phyloP scores from a whole-genome alignment of 225 moss, liverwort and hornwort genomes.

The Polytrichum commune region DNA sequence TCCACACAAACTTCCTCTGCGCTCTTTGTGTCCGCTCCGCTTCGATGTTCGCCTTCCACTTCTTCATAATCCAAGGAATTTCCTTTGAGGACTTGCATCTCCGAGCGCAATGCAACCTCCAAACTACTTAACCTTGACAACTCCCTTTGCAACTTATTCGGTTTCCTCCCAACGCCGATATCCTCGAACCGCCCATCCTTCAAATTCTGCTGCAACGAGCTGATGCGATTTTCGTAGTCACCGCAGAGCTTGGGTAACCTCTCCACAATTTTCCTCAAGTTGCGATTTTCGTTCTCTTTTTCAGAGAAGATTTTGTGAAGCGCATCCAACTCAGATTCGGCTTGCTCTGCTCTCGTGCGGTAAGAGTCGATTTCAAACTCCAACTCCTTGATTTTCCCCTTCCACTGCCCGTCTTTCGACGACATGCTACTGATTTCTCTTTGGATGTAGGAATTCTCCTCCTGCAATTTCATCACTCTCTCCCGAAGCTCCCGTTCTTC shows the following conservation, averaged over 20 bases:
- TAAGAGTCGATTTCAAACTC: slow-evolving; percentile 64
- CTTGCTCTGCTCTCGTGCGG: slow-evolving; percentile 67
- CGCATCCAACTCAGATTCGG: slow-evolving; percentile 64
- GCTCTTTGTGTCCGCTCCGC: slow-evolving; percentile 4
- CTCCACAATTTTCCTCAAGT: slow-evolving; percentile 52
- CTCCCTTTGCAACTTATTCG: slow-evolving; percentile 52
- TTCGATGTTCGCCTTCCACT: slow-evolving; percentile 13
- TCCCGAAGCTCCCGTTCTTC: slow-evolving; percentile 63
- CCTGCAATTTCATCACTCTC: slow-evolving; percentile 53
- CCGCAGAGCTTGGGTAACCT: slow-evolving; percentile 60
- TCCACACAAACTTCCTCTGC: slow-evolving; percentile 38
- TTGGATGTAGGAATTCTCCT: slow-evolving; percentile 65
- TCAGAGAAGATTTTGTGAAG: slow-evolving; percentile 51
- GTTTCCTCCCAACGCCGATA: slow-evolving; percentile 24
- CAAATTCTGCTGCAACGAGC: slow-evolving; percentile 43
- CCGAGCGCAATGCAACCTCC: slow-evolving; percentile 63
- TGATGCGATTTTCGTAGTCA: slow-evolving; percentile 55
- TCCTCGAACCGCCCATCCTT: slow-evolving; percentile 39
- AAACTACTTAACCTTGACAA: slow-evolving; percentile 66
- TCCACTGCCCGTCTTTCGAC: slow-evolving; percentile 36
- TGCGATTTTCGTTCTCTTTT: slow-evolving; percentile 54
- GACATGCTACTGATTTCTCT: slow-evolving; percentile 42
- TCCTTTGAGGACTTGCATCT: slow-evolving; percentile 51
- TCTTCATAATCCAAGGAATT: slow-evolving; percentile 17
- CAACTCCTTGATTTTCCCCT: slow-evolving; percentile 61